These are phyloP conservation scores for Xylaria sp. DNA, from an alignment of 2,329 filamentous ascomycete genomes.

Conservation along the genomic window DNA sequence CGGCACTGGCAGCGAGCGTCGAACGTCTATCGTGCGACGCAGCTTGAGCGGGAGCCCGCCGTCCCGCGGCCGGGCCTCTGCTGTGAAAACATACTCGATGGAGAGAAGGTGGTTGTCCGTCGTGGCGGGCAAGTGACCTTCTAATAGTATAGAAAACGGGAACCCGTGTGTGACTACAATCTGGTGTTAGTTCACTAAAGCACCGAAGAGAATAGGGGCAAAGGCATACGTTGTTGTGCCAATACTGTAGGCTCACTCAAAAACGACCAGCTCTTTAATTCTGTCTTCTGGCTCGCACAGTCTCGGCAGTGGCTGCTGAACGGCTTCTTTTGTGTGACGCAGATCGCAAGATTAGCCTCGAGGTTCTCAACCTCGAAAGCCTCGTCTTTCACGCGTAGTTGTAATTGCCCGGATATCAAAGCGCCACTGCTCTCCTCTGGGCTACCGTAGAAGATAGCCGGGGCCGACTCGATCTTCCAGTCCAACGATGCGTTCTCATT, in stretches of 20 bases:
- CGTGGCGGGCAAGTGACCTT: slow-evolving; percentile 83
- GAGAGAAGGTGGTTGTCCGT: slow-evolving; percentile 74
- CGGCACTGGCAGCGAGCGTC: slow-evolving; percentile 75
- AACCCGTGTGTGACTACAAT: slow-evolving; percentile 71
- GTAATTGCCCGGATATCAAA: slow-evolving; percentile 82
- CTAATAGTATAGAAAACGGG: slow-evolving; percentile 87
- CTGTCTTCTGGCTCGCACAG: slow-evolving; percentile 73
- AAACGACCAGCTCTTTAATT: slow-evolving; percentile 81
- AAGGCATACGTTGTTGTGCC: slow-evolving; percentile 53
- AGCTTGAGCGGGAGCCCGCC: slow-evolving; percentile 67
- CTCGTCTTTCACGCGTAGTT: slow-evolving; percentile 72
- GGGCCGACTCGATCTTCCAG: slow-evolving; percentile 81
- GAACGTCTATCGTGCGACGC: slow-evolving; percentile 72
- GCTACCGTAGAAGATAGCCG: slow-evolving; percentile 80
- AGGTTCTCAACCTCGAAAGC: slow-evolving; percentile 72
- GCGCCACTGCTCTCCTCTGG: slow-evolving; percentile 80
- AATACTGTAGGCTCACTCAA: slow-evolving; percentile 62
- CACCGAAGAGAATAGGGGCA: not conserved
- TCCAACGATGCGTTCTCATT: slow-evolving; percentile 52
- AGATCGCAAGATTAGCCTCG: slow-evolving; percentile 72
- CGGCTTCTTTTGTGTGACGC: slow-evolving; percentile 79
- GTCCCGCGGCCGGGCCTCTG: slow-evolving; percentile 65
- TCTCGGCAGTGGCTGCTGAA: slow-evolving; percentile 79
- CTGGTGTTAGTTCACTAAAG: slow-evolving; percentile 36
- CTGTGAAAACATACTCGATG: slow-evolving; percentile 80